These are phyloP conservation scores for Kwoniella heveanensis DNA, from an alignment of 768 basidiomycete genomes.

Conservation along the genomic window DNA sequence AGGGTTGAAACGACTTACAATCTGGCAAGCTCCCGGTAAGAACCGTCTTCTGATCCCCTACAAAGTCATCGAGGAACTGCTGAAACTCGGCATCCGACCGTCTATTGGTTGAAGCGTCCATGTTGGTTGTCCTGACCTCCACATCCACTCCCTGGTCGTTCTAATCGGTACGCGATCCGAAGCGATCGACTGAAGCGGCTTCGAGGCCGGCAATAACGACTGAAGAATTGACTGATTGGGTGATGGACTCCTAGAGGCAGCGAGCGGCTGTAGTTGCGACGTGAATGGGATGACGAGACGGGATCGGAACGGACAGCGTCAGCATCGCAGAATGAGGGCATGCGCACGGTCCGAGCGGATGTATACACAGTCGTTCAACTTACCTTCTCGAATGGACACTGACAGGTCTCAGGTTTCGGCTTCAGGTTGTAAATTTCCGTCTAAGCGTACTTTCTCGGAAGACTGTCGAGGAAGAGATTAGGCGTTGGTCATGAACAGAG, in stretches of 20 bases:
- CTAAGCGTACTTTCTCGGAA: background rate
- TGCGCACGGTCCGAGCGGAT: slow-evolving; percentile 12
- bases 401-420: background rate
- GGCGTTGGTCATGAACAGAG: background rate
- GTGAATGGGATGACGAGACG: background rate
- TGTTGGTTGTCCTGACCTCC: background rate
- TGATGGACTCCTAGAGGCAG: no score
- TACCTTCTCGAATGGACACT: background rate
- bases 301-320: background rate
- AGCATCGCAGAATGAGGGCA: background rate
- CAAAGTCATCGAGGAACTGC: slow-evolving; percentile 43
- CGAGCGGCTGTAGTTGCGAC: no score
- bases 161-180: no score
- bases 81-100: slow-evolving; percentile 46
- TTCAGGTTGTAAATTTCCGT: no score
- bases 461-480: background rate
- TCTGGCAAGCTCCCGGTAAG: slow-evolving; percentile 39
- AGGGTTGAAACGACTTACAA: slow-evolving; percentile 21
- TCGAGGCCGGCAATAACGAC: no score
- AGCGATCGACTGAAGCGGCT: no score
- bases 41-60: slow-evolving; percentile 38
- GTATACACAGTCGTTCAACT: slow-evolving; percentile 8
- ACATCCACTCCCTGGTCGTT: no score
- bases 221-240: no score
- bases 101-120: slow-evolving; percentile 17